Conservation (phyloP, 208 protist genomes). For the Crithidia fasciculata region DNA sequence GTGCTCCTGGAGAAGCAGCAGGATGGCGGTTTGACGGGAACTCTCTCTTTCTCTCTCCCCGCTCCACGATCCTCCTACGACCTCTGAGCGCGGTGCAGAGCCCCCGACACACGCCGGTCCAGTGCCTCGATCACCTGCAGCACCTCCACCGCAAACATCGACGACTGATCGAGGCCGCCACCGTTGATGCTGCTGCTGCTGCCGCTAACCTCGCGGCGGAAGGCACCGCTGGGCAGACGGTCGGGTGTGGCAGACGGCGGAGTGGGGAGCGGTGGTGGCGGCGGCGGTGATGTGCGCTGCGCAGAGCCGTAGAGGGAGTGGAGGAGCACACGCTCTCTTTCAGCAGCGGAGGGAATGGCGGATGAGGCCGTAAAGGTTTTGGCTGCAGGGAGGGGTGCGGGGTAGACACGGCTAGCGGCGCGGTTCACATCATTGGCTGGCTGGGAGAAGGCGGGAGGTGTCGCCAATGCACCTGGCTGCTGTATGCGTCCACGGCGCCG, state of each 20-base stretch:
- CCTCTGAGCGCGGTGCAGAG: slow-evolving; percentile 45
- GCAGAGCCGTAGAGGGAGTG: slow-evolving; percentile 5
- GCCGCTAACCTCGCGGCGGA: neutral
- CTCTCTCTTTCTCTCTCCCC: neutral
- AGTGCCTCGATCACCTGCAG: slow-evolving; percentile 84
- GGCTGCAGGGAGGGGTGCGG: too few relatives aligned
- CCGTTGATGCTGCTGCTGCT: neutral
- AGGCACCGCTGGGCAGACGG: neutral
- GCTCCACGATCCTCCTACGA: neutral
- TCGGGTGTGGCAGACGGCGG: neutral
- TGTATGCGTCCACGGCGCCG: too few relatives aligned
- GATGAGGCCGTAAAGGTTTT: too few relatives aligned
- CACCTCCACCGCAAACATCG: slow-evolving; percentile 73
- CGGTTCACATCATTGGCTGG: too few relatives aligned
- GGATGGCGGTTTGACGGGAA: too few relatives aligned
- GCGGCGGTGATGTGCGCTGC: neutral
- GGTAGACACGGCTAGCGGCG: too few relatives aligned
- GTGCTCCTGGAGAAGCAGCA: too few relatives aligned
- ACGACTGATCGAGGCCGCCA: slow-evolving; percentile 12
- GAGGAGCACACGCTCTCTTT: neutral
- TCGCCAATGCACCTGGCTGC: too few relatives aligned
- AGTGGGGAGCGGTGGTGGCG: neutral
- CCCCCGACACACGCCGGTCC: slow-evolving; percentile 73
- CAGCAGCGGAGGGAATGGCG: too few relatives aligned
- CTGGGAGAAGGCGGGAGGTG: too few relatives aligned